Percentiles rank a stretch among this genome's conserved stretches.
These are phyloP conservation scores for Eustoma russellianum DNA, from an alignment of 257 asterid genomes.

Conservation along the genomic window DNA sequence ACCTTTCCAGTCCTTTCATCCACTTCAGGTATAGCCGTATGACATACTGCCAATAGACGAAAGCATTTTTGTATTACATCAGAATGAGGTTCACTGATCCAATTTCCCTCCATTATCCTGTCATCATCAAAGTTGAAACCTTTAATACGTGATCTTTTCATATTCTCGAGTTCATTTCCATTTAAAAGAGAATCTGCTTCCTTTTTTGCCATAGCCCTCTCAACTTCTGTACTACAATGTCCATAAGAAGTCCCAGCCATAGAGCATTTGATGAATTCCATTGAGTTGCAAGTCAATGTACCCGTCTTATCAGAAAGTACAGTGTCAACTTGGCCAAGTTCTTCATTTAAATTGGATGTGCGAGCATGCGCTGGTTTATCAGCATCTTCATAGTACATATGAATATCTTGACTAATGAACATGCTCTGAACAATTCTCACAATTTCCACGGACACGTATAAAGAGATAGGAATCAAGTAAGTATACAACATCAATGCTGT, in stretches of 20 bases:
- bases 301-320: slow-evolving; percentile 93
- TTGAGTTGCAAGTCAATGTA: slow-evolving; percentile 80
- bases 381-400: slow-evolving; percentile 81
- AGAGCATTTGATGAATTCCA: slow-evolving; percentile 94
- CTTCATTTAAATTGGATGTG: slow-evolving; percentile 87
- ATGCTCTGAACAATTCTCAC: slow-evolving; percentile 88
- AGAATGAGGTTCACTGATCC: slow-evolving; percentile 50
- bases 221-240: slow-evolving; percentile 73
- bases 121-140: slow-evolving; percentile 83
- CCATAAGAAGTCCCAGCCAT: slow-evolving; percentile 88
- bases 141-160: slow-evolving; percentile 39
- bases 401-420: slow-evolving; percentile 65
- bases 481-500: slow-evolving; percentile 75
- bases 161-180: slow-evolving; percentile 22
- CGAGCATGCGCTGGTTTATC: slow-evolving; percentile 90
- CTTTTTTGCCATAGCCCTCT: slow-evolving; percentile 70
- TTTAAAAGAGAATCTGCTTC: slow-evolving; percentile 51
- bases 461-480: slow-evolving; percentile 73
- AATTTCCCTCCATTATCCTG: slow-evolving; percentile 53
- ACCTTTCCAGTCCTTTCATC: slow-evolving; percentile 55
- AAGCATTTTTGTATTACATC: slow-evolving; percentile 64
- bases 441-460: slow-evolving; percentile 76
- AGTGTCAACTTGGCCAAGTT: slow-evolving; percentile 83
- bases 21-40: slow-evolving; percentile 85
- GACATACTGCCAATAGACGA: slow-evolving; percentile 74